Conservation (phyloP, 148 eudicot species). For the Fallopia convolvulus region DNA sequence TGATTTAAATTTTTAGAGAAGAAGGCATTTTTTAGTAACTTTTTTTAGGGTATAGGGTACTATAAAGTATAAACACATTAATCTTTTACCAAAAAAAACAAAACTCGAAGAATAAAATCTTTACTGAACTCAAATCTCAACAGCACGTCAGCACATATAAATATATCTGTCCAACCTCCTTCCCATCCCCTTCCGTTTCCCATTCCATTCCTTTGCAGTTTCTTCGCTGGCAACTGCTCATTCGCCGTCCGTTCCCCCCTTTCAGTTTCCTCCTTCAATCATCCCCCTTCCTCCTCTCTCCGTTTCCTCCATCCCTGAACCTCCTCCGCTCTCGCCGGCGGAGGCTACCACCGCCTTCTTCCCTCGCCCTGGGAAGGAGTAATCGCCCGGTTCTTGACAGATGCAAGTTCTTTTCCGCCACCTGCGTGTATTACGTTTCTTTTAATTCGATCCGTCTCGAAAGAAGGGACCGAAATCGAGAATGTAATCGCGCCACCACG, state of each 20-base stretch:
- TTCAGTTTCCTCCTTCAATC: background rate
- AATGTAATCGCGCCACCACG: background rate
- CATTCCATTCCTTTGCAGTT: background rate
- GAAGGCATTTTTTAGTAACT: too few relatives aligned
- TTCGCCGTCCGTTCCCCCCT: background rate
- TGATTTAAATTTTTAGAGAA: too few relatives aligned
- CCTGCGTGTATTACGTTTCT: background rate
- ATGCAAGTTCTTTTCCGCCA: background rate
- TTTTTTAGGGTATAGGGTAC: too few relatives aligned
- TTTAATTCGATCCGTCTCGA: background rate
- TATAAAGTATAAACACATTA: too few relatives aligned
- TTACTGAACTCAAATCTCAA: background rate
- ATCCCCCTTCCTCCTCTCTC: background rate
- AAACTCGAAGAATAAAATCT: background rate
- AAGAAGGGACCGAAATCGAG: background rate
- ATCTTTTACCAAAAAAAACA: too few relatives aligned
- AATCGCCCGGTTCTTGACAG: background rate
- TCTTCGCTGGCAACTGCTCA: conserved; percentile 1
- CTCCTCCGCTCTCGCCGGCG: conserved; percentile 3
- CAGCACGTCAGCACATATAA: background rate
- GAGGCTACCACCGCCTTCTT: background rate
- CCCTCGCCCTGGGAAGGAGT: background rate
- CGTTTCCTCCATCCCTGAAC: background rate
- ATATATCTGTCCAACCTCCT: background rate
- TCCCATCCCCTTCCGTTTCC: background rate